Percentiles rank a stretch among this genome's conserved stretches.
These are phyloP conservation scores for Hanseniaspora vineae DNA, from an alignment of 805 yeast species.

Conservation along the genomic window DNA sequence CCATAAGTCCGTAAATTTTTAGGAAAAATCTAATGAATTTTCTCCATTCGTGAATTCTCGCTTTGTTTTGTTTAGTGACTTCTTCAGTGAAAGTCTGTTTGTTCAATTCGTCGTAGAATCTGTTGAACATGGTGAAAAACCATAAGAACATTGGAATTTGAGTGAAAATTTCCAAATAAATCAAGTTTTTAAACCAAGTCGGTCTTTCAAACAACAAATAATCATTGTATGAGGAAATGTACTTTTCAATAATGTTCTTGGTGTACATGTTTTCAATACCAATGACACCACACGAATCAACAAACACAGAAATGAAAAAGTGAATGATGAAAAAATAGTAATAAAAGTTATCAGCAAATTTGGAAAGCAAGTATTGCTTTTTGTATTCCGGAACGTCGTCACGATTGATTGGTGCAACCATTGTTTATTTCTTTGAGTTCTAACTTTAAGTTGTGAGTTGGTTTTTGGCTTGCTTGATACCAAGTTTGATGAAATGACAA, in stretches of 20 bases:
- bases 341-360: constrained; percentile 30
- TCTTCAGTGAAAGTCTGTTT: constrained; percentile 5
- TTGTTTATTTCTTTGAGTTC: no score
- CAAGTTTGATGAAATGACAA: no score
- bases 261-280: constrained; percentile 43
- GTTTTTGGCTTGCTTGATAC: no score
- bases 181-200: constrained; percentile 62
- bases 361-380: neutral
- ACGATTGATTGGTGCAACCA: neutral
- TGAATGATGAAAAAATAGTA: constrained; percentile 47
- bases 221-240: constrained; percentile 56
- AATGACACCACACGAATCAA: constrained; percentile 63
- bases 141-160: constrained; percentile 70
- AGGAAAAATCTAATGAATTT: constrained; percentile 22
- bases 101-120: constrained; percentile 2
- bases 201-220: constrained; percentile 49
- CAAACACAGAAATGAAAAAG: constrained; percentile 57
- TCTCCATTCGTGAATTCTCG: constrained; percentile 1
- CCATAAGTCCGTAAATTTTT: constrained; percentile 68
- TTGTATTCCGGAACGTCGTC: neutral
- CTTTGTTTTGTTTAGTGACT: constrained; percentile 4
- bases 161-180: constrained; percentile 53
- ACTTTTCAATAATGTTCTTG: constrained; percentile 38
- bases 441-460: no score
- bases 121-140: constrained; percentile 11